These are phyloP conservation scores for Hemisphaericaspora xylanilytica DNA, from an alignment of 1,139 yeast genomes.

Conservation along the genomic window DNA sequence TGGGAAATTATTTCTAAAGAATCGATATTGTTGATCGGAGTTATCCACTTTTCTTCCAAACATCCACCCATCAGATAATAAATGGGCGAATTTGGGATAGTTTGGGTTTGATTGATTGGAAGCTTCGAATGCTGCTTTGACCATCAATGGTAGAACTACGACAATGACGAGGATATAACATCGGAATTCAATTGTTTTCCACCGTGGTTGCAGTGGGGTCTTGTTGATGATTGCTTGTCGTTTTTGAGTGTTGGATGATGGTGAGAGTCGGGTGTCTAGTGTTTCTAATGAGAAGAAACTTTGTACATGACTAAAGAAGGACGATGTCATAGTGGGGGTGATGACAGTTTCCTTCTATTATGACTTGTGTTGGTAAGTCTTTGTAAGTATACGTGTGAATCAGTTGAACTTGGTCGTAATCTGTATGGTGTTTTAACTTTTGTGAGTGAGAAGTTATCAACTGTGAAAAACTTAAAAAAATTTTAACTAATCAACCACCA, in stretches of 20 bases:
- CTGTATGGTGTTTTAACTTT: too few relatives aligned
- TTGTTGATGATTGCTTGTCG: conserved; percentile 38
- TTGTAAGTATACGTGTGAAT: too few relatives aligned
- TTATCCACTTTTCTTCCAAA: conserved; percentile 82
- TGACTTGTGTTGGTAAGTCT: too few relatives aligned
- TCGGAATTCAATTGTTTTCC: conserved; percentile 74
- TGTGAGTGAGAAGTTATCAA: too few relatives aligned
- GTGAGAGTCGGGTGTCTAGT: conserved; percentile 68
- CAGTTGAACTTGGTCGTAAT: too few relatives aligned
- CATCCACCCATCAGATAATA: conserved; percentile 72
- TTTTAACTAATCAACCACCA: too few relatives aligned
- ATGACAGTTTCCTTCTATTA: background rate
- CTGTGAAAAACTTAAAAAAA: too few relatives aligned
- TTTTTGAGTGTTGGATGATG: conserved; percentile 49
- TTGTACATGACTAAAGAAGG: conserved; percentile 21
- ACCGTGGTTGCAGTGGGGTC: conserved; percentile 55
- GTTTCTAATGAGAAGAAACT: conserved; percentile 69
- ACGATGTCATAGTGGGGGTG: too few relatives aligned
- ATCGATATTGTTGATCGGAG: conserved; percentile 84
- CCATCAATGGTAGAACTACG: conserved; percentile 77
- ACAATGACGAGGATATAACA: conserved; percentile 62
- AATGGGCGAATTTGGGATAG: conserved; percentile 58
- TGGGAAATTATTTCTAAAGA: conserved; percentile 78
- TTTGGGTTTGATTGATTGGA: conserved; percentile 77
- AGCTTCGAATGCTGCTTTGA: conserved; percentile 77